Evolutionary conservation across 2,329 filamentous ascomycete species (phyloP).

Genomic region (Chaetomium sp.): DNA sequence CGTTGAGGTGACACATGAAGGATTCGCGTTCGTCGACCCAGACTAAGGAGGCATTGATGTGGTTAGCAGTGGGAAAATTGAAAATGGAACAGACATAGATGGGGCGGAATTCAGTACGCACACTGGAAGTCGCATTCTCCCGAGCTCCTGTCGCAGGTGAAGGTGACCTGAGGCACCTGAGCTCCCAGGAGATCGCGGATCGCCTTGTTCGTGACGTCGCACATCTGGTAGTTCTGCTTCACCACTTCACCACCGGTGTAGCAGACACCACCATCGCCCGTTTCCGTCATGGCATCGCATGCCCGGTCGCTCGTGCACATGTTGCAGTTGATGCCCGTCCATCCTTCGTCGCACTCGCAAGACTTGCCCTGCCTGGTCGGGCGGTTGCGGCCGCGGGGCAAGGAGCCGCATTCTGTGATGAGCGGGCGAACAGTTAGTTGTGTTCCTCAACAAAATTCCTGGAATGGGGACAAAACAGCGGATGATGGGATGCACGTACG

Average conservation of each 20-base stretch:
- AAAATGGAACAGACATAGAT: not conserved
- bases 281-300: slow-evolving; percentile 83
- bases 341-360: slow-evolving; percentile 87
- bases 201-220: slow-evolving; percentile 92
- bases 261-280: slow-evolving; percentile 75
- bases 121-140: slow-evolving; percentile 91
- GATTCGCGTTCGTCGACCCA: slow-evolving; percentile 94
- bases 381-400: slow-evolving; percentile 73
- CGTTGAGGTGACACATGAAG: slow-evolving; percentile 87
- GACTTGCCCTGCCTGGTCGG: slow-evolving; percentile 62
- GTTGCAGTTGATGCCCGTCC: slow-evolving; percentile 97
- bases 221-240: slow-evolving; percentile 95
- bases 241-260: slow-evolving; percentile 87
- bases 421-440: slow-evolving; percentile 1
- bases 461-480: not conserved
- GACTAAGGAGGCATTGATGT: slow-evolving; percentile 44
- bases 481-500: slow-evolving; percentile 37
- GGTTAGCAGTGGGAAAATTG: not conserved
- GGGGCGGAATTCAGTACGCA: slow-evolving; percentile 35
- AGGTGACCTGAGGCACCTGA: slow-evolving; percentile 86
- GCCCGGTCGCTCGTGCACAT: slow-evolving; percentile 79
- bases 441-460: not conserved
- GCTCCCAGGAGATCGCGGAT: slow-evolving; percentile 81
- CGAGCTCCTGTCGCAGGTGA: slow-evolving; percentile 72
- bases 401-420: slow-evolving; percentile 72